Percentiles rank a stretch among this genome's conserved stretches.
Conservation (phyloP, 176 grass and related monocot species). For the Saccharum officinarum region DNA sequence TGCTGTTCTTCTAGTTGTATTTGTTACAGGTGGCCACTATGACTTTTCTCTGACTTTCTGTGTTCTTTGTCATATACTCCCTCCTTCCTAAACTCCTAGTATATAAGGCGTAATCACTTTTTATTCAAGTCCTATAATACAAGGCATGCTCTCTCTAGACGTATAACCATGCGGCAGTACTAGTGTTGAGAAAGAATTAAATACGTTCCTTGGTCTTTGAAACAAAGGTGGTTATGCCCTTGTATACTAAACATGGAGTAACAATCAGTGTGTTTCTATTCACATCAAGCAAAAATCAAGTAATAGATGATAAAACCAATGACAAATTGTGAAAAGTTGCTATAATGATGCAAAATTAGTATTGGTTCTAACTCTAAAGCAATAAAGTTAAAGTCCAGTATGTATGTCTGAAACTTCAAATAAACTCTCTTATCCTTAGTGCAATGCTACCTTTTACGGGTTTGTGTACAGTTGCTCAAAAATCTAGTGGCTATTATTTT, state of each 20-base stretch:
- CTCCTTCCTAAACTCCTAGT: too few relatives aligned
- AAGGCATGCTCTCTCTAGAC: too few relatives aligned
- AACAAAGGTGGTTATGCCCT: too few relatives aligned
- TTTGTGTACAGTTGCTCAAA: neutral
- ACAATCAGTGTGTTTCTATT: neutral
- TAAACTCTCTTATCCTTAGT: neutral
- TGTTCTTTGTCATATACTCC: constrained; percentile 15
- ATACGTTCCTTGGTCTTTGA: too few relatives aligned
- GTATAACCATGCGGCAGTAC: too few relatives aligned
- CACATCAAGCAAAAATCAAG: neutral
- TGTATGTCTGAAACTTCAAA: neutral
- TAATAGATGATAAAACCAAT: neutral
- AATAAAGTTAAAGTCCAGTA: neutral
- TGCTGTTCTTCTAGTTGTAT: constrained; percentile 85
- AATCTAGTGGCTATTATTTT: neutral
- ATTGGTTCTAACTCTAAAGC: neutral
- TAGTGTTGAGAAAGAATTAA: too few relatives aligned
- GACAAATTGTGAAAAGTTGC: neutral
- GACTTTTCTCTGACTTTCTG: neutral
- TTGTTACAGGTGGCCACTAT: constrained; percentile 71
- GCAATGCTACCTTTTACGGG: neutral
- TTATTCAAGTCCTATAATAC: too few relatives aligned
- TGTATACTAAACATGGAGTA: neutral
- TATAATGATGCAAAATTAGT: neutral
- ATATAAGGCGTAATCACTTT: too few relatives aligned